Evolutionary conservation across 345 rosid species (phyloP).

Genomic region (Hibiscus mutabilis): DNA sequence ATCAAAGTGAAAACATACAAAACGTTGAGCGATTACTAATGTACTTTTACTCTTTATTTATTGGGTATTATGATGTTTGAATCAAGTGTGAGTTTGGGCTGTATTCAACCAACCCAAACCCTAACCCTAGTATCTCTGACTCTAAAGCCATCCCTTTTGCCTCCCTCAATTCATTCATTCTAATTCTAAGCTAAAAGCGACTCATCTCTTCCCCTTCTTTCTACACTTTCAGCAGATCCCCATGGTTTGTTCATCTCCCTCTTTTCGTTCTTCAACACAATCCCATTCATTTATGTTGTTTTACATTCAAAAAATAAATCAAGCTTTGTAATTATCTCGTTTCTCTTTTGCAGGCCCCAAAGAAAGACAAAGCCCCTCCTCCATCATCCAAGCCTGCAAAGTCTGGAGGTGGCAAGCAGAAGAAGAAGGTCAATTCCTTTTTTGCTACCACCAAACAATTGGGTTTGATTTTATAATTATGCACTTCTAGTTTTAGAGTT

Average conservation of each 20-base stretch:
- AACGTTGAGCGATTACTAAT: too few relatives aligned
- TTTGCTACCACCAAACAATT: background rate
- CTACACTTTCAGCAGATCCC: background rate
- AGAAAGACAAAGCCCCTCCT: slow-evolving; percentile 70
- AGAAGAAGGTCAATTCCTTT: slow-evolving; percentile 51
- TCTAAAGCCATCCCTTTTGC: background rate
- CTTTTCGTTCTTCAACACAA: background rate
- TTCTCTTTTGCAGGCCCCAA: slow-evolving; percentile 41
- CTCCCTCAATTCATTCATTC: background rate
- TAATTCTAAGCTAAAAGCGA: background rate
- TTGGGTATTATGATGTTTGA: too few relatives aligned
- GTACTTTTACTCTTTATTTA: too few relatives aligned
- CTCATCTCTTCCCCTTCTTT: background rate
- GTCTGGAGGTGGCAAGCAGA: slow-evolving; percentile 74
- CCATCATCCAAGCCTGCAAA: slow-evolving; percentile 70
- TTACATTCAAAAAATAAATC: too few relatives aligned
- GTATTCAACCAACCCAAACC: background rate
- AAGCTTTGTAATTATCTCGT: background rate
- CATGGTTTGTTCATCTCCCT: background rate
- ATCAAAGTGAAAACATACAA: too few relatives aligned
- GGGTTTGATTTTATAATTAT: background rate
- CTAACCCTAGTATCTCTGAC: background rate
- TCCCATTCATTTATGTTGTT: too few relatives aligned
- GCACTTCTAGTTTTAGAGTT: background rate
- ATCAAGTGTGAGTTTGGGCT: too few relatives aligned